phyloP scores from a whole-genome alignment of 257 asterid genomes.

The Nicotiana tomentosiformis region DNA sequence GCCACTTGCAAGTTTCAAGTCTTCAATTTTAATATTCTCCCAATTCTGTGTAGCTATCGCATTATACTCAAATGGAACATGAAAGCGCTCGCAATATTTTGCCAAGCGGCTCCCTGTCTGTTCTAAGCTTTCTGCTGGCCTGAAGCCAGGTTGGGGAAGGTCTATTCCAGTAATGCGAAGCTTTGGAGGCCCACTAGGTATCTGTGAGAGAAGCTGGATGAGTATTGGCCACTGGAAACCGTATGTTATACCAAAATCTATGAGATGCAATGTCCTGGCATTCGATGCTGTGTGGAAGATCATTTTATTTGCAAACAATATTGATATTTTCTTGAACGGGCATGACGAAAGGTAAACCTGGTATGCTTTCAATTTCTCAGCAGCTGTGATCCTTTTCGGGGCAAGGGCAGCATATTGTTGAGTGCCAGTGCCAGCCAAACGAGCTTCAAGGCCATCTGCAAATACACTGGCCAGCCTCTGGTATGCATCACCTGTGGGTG shows the following conservation, averaged over 20 bases:
- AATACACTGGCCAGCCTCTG: slow-evolving; percentile 76
- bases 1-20: slow-evolving; percentile 47
- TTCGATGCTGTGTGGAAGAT: slow-evolving; percentile 35
- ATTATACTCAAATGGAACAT: slow-evolving; percentile 71
- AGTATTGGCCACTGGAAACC: slow-evolving; percentile 94
- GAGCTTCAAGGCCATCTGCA: slow-evolving; percentile 76
- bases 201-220: slow-evolving; percentile 57
- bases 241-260: slow-evolving; percentile 76
- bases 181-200: slow-evolving; percentile 59
- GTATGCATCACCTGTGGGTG: slow-evolving; percentile 62
- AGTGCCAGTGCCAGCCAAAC: slow-evolving; percentile 72
- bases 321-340: slow-evolving; percentile 71
- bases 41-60: slow-evolving; percentile 65
- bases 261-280: slow-evolving; percentile 55
- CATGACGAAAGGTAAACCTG: slow-evolving; percentile 62
- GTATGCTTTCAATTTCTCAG: slow-evolving; percentile 76
- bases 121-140: slow-evolving; percentile 72
- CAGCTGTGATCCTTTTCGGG: slow-evolving; percentile 53
- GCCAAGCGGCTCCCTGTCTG: slow-evolving; percentile 76
- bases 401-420: slow-evolving; percentile 59
- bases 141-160: slow-evolving; percentile 76
- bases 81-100: slow-evolving; percentile 69
- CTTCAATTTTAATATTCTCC: slow-evolving; percentile 69
- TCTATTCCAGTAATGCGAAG: slow-evolving; percentile 83
- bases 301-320: slow-evolving; percentile 58